Percentiles rank a stretch among this genome's conserved stretches.
Conservation (phyloP, 2,329 filamentous ascomycete genomes). For the Colletotrichum neosansevieriae region DNA sequence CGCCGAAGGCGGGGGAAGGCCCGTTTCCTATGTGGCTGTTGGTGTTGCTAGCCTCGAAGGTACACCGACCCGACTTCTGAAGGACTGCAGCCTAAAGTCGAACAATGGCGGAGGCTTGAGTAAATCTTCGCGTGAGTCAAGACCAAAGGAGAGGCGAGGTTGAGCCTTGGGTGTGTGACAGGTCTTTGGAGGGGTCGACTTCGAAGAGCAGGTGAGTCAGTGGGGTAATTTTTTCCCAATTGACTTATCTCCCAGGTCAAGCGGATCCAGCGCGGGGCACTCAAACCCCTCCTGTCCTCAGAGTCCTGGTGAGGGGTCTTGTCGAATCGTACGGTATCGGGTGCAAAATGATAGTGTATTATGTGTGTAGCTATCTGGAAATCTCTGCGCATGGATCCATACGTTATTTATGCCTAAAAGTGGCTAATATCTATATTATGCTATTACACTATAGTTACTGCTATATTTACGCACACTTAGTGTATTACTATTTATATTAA, state of each 20-base stretch:
- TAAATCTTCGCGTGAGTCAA: slow-evolving; percentile 15
- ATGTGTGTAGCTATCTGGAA: no score
- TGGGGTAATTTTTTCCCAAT: slow-evolving; percentile 39
- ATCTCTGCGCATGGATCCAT: no score
- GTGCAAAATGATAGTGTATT: no score
- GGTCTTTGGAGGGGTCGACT: slow-evolving; percentile 32
- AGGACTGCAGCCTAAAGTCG: not conserved
- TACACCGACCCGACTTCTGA: not conserved
- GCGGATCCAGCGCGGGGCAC: slow-evolving; percentile 30
- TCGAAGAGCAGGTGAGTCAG: slow-evolving; percentile 34
- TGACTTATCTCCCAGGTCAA: slow-evolving; percentile 20
- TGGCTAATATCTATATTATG: no score
- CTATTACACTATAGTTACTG: no score
- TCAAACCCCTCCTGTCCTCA: not conserved
- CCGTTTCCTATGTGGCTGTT: no score
- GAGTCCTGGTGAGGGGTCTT: no score
- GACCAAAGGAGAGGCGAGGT: slow-evolving; percentile 3
- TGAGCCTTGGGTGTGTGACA: not conserved
- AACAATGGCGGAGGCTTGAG: not conserved
- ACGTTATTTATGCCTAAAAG: no score
- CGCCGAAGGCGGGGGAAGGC: slow-evolving; percentile 1
- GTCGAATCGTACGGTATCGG: no score
- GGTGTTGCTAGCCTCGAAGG: not conserved
- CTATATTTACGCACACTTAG: no score
- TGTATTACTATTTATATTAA: no score